Conservation (phyloP, 257 asterid species). For the Primulina tabacum region DNA sequence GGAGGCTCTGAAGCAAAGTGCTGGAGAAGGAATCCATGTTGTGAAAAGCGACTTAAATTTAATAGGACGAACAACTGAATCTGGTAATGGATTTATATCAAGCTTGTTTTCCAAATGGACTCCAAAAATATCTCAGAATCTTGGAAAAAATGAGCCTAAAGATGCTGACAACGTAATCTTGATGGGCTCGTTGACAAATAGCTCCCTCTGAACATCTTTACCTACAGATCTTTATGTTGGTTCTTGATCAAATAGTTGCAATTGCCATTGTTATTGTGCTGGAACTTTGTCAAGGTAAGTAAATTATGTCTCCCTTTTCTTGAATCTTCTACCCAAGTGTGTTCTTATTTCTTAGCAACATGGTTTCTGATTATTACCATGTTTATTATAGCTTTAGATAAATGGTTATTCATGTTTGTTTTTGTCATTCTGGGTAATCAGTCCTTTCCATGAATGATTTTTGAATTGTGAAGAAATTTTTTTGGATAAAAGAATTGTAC, state of each 20-base stretch:
- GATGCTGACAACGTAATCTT: conserved; percentile 47
- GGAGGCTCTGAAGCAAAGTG: conserved; percentile 32
- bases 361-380: conserved; percentile 13
- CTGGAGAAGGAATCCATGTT: conserved; percentile 24
- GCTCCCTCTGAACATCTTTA: conserved; percentile 41
- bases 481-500: background rate
- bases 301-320: conserved; percentile 19
- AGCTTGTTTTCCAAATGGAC: conserved; percentile 61
- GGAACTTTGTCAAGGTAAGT: conserved; percentile 21
- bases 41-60: conserved; percentile 28
- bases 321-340: conserved; percentile 17
- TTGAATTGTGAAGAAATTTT: background rate
- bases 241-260: conserved; percentile 7
- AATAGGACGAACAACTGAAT: conserved; percentile 30
- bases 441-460: background rate
- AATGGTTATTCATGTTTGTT: background rate
- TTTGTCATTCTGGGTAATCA: background rate
- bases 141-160: conserved; percentile 35
- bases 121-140: conserved; percentile 36
- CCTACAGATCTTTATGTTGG: background rate
- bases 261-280: background rate
- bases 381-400: background rate
- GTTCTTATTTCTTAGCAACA: conserved; percentile 33
- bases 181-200: conserved; percentile 75
- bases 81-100: conserved; percentile 53